Evolutionary conservation across 108 stramenopile species (phyloP).

Genomic region (Cyclotella cryptica): DNA sequence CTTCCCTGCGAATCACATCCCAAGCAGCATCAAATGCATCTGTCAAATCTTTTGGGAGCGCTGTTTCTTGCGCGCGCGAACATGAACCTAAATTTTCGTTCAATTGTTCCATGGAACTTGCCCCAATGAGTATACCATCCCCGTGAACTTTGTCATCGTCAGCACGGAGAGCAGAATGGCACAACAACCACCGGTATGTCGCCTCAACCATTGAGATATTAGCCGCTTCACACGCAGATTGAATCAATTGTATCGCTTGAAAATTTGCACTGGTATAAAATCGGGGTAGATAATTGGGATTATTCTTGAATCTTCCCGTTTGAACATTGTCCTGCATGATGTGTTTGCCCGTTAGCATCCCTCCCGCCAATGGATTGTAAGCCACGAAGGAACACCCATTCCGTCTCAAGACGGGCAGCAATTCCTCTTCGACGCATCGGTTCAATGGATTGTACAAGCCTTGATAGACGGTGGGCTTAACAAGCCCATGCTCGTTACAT

Average conservation of each 20-base stretch:
- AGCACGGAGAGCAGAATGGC: constrained; percentile 75
- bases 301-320: constrained; percentile 85
- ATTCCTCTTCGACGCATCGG: constrained; percentile 85
- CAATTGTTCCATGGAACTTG: constrained; percentile 78
- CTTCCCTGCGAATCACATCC: constrained; percentile 61
- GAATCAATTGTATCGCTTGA: constrained; percentile 76
- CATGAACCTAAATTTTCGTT: constrained; percentile 79
- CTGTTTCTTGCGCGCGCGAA: constrained; percentile 35
- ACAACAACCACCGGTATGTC: constrained; percentile 88
- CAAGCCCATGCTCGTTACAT: constrained; percentile 73
- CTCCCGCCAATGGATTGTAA: constrained; percentile 95
- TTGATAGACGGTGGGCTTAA: constrained; percentile 91
- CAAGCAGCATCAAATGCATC: constrained; percentile 80
- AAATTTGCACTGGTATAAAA: constrained; percentile 86
- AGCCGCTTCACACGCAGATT: constrained; percentile 62
- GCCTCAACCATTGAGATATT: constrained; percentile 83
- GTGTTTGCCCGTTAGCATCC: constrained; percentile 89
- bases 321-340: constrained; percentile 34
- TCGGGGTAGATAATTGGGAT: constrained; percentile 85
- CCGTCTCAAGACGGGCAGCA: constrained; percentile 79
- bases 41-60: constrained; percentile 53
- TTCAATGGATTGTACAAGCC: constrained; percentile 96
- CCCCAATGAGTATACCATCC: constrained; percentile 89
- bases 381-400: constrained; percentile 89
- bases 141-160: constrained; percentile 13